Evolutionary conservation across 2,329 filamentous ascomycete species (phyloP).

Genomic region (Clonostachys rhizophaga): DNA sequence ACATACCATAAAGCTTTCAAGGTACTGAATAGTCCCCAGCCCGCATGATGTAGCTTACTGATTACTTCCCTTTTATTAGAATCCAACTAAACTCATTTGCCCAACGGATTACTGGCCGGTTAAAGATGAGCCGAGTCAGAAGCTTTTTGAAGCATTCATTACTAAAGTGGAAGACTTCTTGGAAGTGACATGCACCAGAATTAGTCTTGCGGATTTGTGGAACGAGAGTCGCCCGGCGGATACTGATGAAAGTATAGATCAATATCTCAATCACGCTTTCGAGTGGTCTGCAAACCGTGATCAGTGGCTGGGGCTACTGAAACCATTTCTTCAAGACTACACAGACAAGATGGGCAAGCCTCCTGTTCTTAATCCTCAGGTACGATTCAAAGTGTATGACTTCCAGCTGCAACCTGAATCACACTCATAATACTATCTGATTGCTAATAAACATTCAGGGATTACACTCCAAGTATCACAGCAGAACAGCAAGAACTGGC

Average conservation of each 20-base stretch:
- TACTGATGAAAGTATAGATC: background rate
- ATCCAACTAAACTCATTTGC: background rate
- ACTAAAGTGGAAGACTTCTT: background rate
- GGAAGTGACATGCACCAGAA: background rate
- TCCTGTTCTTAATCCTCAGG: background rate
- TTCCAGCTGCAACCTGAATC: too few species aligned
- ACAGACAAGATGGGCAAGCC: background rate
- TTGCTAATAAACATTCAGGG: background rate
- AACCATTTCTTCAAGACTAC: background rate
- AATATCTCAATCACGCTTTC: background rate
- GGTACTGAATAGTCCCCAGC: background rate
- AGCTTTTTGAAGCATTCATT: background rate
- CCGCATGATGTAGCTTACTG: too few species aligned
- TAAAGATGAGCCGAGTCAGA: background rate
- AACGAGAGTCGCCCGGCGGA: background rate
- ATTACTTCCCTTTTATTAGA: background rate
- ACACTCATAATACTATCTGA: too few species aligned
- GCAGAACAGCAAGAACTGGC: background rate
- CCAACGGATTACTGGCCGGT: background rate
- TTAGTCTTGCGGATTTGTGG: background rate
- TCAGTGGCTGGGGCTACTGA: background rate
- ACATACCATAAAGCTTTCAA: background rate
- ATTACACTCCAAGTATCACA: background rate
- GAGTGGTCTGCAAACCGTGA: background rate
- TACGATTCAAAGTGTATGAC: background rate